Percentiles rank a stretch among this genome's conserved stretches.
Evolutionary conservation across 257 asterid genomes (phyloP).

Genomic region (Nicotiana paniculata): DNA sequence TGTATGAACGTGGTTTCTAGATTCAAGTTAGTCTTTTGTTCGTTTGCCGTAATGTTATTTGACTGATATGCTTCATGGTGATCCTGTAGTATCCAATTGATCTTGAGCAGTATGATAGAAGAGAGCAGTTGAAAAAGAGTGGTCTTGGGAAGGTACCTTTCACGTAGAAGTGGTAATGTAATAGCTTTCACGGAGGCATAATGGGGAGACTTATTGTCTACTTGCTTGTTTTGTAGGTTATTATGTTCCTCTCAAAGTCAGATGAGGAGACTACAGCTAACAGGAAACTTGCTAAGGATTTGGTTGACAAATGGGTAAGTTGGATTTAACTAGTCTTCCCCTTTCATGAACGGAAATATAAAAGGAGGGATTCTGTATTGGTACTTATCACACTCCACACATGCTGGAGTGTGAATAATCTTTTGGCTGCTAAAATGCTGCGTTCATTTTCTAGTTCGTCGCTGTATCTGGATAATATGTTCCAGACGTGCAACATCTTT

Average conservation of each 20-base stretch:
- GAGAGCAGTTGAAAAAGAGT: constrained; percentile 82
- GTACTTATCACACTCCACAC: not conserved
- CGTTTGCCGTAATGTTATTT: not conserved
- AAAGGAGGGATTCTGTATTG: not conserved
- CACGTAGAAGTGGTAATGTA: not conserved
- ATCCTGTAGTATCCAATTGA: constrained; percentile 83
- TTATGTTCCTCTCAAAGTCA: constrained; percentile 88
- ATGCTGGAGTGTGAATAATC: not conserved
- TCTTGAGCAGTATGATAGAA: constrained; percentile 70
- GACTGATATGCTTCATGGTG: constrained; percentile 8
- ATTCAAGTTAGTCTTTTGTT: not conserved
- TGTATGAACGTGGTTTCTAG: constrained; percentile 31
- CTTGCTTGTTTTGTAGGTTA: constrained; percentile 50
- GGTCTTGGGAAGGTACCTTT: constrained; percentile 82
- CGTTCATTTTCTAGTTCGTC: not conserved
- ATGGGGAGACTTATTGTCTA: not conserved
- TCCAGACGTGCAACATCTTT: not conserved
- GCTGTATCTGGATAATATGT: not conserved
- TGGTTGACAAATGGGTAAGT: constrained; percentile 98
- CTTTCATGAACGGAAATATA: not conserved
- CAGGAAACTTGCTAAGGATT: constrained; percentile 83
- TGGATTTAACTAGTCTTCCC: not conserved
- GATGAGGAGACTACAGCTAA: constrained; percentile 94
- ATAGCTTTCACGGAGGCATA: not conserved
- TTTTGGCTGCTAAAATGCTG: not conserved